phyloP scores from a whole-genome alignment of 768 basidiomycete genomes.

The Sarcodon sp. region DNA sequence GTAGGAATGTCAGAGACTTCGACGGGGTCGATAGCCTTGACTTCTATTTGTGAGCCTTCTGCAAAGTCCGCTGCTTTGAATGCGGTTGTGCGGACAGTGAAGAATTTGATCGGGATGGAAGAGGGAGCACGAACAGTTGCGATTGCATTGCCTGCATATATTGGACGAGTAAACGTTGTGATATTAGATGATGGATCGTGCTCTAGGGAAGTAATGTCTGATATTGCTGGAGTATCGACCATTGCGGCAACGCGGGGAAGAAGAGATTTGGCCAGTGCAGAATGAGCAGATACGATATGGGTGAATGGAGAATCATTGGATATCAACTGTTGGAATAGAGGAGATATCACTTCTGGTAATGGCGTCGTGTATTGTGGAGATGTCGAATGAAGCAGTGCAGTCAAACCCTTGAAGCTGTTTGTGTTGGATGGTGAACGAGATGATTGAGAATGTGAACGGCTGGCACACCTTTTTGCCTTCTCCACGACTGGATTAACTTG shows the following conservation, averaged over 20 bases:
- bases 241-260: slow-evolving; percentile 85
- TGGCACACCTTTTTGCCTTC: slow-evolving; percentile 63
- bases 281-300: slow-evolving; percentile 87
- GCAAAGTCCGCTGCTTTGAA: slow-evolving; percentile 57
- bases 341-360: slow-evolving; percentile 70
- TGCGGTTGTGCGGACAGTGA: slow-evolving; percentile 88
- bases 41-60: slow-evolving; percentile 40
- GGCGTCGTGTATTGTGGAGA: slow-evolving; percentile 57
- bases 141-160: slow-evolving; percentile 97
- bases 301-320: slow-evolving; percentile 57
- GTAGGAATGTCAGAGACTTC: slow-evolving; percentile 42
- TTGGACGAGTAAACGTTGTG: slow-evolving; percentile 85
- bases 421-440: neutral
- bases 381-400: slow-evolving; percentile 53
- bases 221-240: slow-evolving; percentile 83
- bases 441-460: slow-evolving; percentile 1
- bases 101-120: slow-evolving; percentile 79
- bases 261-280: slow-evolving; percentile 84
- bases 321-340: slow-evolving; percentile 68
- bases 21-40: slow-evolving; percentile 50
- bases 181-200: slow-evolving; percentile 57
- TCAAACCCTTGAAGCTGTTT: slow-evolving; percentile 53
- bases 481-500: slow-evolving; percentile 56
- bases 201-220: slow-evolving; percentile 77
- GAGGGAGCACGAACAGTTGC: slow-evolving; percentile 75